phyloP scores from a whole-genome alignment of 1,284 basidiomycete genomes.

The Singerocomus inundabilis region DNA sequence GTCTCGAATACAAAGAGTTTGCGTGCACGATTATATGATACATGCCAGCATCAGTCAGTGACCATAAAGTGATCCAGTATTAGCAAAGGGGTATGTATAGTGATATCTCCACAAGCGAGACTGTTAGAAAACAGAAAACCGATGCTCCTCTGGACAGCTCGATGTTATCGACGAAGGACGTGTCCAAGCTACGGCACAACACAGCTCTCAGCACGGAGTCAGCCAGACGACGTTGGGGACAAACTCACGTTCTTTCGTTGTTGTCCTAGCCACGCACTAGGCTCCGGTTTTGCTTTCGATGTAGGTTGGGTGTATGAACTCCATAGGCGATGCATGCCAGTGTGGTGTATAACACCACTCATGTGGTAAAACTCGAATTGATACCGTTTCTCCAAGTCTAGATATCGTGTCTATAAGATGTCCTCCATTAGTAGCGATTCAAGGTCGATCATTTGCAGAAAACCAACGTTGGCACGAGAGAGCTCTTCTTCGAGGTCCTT shows the following conservation, averaged over 20 bases:
- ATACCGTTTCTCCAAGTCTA: conserved; percentile 62
- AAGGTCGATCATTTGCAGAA: background rate
- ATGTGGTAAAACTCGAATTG: conserved; percentile 78
- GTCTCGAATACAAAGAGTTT: background rate
- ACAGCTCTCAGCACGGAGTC: conserved; percentile 3
- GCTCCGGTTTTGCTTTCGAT: conserved; percentile 39
- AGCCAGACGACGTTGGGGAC: background rate
- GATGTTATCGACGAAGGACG: conserved; percentile 25
- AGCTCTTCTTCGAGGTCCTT: conserved; percentile 72
- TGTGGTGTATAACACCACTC: conserved; percentile 69
- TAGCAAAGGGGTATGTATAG: conserved; percentile 10
- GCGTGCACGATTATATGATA: conserved; percentile 8
- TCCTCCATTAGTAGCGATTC: background rate
- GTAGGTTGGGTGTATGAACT: conserved; percentile 45
- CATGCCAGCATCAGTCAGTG: background rate
- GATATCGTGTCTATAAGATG: conserved; percentile 46
- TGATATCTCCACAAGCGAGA: conserved; percentile 5
- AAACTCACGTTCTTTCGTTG: conserved; percentile 52
- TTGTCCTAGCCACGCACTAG: conserved; percentile 58
- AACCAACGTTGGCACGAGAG: conserved; percentile 53
- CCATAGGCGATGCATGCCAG: conserved; percentile 64
- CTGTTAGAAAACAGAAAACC: conserved; percentile 1
- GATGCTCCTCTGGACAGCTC: background rate
- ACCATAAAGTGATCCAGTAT: conserved; percentile 3
- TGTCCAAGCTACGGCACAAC: conserved; percentile 28